A percentile compares a stretch with the other conserved stretches of the same genome.
Evolutionary conservation across 2,329 filamentous ascomycete genomes (phyloP).

Genomic region (Trichoderma arundinaceum): DNA sequence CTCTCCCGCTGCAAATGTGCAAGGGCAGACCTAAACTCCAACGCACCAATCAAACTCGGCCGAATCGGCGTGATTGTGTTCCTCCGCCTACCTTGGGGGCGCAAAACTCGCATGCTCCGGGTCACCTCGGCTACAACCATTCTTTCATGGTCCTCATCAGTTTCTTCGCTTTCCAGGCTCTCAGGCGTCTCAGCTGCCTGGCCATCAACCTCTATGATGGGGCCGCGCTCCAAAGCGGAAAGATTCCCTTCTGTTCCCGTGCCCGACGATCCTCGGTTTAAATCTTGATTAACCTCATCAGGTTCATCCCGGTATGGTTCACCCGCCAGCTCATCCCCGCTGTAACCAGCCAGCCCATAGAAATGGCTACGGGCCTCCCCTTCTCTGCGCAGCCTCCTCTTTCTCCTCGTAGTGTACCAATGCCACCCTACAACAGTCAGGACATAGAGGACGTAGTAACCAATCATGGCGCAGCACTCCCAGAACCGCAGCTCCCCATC

Average conservation of each 20-base stretch:
- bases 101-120: constrained; percentile 88
- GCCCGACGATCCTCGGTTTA: constrained; percentile 33
- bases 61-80: constrained; percentile 83
- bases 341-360: constrained; percentile 59
- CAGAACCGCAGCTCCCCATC: constrained; percentile 84
- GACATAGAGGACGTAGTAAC: constrained; percentile 90
- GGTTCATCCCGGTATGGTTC: constrained; percentile 70
- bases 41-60: constrained; percentile 87
- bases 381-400: constrained; percentile 66
- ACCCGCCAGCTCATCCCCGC: constrained; percentile 58
- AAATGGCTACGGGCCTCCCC: constrained; percentile 77
- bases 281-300: constrained; percentile 40
- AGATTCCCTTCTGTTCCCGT: constrained; percentile 45
- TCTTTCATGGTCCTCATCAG: constrained; percentile 61
- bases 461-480: constrained; percentile 92
- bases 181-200: constrained; percentile 41
- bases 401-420: constrained; percentile 75
- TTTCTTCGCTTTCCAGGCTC: constrained; percentile 54
- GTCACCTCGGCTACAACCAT: constrained; percentile 82
- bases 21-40: constrained; percentile 91
- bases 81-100: constrained; percentile 66
- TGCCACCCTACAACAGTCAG: constrained; percentile 88
- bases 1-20: constrained; percentile 84
- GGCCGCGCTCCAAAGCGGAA: constrained; percentile 51
- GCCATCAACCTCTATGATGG: constrained; percentile 55